Evolutionary conservation across 177 flowering plant species (phyloP).

Genomic region (Vitis hybrid): DNA sequence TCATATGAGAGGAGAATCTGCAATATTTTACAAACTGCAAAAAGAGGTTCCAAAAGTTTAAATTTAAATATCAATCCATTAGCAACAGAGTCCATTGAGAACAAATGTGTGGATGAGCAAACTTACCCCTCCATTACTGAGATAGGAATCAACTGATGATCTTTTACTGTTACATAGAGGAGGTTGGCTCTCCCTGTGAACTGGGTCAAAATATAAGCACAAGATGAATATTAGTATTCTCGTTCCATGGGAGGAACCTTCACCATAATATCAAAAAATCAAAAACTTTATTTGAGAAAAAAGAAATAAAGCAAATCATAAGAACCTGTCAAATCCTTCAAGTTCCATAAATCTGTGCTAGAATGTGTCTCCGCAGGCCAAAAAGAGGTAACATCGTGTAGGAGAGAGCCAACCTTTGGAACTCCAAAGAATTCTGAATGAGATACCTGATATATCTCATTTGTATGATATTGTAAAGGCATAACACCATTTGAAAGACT

Average conservation of each 20-base stretch:
- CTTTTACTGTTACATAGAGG: constrained; percentile 9
- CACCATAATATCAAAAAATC: neutral
- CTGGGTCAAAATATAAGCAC: constrained; percentile 23
- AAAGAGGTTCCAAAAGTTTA: too few relatives aligned
- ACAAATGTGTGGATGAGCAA: neutral
- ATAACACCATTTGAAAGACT: constrained; percentile 65
- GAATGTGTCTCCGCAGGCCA: constrained; percentile 17
- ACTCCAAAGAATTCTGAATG: constrained; percentile 34
- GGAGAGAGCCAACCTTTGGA: constrained; percentile 23
- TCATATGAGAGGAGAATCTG: too few relatives aligned
- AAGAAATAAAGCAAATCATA: neutral
- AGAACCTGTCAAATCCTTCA: constrained; percentile 35
- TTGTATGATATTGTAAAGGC: constrained; percentile 87
- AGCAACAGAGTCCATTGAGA: too few relatives aligned
- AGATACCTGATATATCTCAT: constrained; percentile 77
- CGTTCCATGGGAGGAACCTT: neutral
- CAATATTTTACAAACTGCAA: too few relatives aligned
- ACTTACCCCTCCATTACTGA: constrained; percentile 38
- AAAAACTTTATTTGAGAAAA: neutral
- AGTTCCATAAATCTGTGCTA: constrained; percentile 17
- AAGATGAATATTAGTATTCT: neutral
- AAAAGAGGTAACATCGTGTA: constrained; percentile 18
- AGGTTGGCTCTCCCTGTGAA: constrained; percentile 19
- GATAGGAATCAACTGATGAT: constrained; percentile 17
- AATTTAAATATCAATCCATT: too few relatives aligned